phyloP scores from a whole-genome alignment of 805 yeast species.

The Candida xiaguanensis region DNA sequence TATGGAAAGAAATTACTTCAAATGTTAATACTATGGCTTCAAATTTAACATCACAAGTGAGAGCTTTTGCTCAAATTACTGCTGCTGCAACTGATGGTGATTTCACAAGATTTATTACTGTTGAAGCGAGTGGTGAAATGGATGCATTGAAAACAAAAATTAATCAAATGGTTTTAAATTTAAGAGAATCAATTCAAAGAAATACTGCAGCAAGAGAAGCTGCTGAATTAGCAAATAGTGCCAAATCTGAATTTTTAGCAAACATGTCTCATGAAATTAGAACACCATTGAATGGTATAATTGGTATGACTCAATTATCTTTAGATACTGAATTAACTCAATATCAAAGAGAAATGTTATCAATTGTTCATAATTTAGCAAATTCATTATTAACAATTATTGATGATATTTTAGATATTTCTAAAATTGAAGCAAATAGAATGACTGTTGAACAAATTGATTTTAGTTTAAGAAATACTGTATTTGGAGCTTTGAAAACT shows the following conservation, averaged over 20 bases:
- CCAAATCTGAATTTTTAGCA: conserved; percentile 87
- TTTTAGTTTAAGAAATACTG: conserved; percentile 80
- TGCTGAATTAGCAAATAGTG: conserved; percentile 84
- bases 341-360: conserved; percentile 87
- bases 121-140: conserved; percentile 92
- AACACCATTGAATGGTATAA: conserved; percentile 90
- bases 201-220: conserved; percentile 94
- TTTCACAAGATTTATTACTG: conserved; percentile 84
- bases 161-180: conserved; percentile 80
- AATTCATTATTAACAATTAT: conserved; percentile 81
- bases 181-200: conserved; percentile 85
- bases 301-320: conserved; percentile 89
- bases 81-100: conserved; percentile 95
- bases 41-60: conserved; percentile 86
- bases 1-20: conserved; percentile 89
- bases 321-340: conserved; percentile 86
- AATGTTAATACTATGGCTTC: conserved; percentile 93
- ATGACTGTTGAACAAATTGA: conserved; percentile 92
- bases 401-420: conserved; percentile 87
- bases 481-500: conserved; percentile 86
- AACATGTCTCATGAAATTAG: conserved; percentile 72
- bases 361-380: conserved; percentile 84
- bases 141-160: conserved; percentile 61
- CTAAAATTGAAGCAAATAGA: conserved; percentile 89
- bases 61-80: conserved; percentile 90